A percentile compares a stretch with the other conserved stretches of the same genome.
Evolutionary conservation across 2,329 filamentous ascomycete species (phyloP).

Genomic region (Bipolaris victoriae): DNA sequence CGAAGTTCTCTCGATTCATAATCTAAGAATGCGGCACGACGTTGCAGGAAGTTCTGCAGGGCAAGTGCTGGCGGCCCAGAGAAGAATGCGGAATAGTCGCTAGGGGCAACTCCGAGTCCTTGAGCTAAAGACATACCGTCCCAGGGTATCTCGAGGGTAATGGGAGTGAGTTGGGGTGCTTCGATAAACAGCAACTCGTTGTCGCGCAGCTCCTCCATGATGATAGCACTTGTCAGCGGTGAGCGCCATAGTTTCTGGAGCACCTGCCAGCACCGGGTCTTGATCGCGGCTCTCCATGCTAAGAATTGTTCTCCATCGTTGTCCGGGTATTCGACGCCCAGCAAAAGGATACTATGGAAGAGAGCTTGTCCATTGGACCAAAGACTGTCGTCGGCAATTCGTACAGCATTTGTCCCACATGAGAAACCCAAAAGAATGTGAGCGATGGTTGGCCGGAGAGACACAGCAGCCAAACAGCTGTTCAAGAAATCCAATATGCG

Average conservation of each 20-base stretch:
- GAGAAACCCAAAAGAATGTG: constrained; percentile 89
- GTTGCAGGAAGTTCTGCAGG: constrained; percentile 76
- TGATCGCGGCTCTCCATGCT: constrained; percentile 53
- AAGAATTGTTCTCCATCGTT: constrained; percentile 55
- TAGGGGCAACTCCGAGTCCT: constrained; percentile 30
- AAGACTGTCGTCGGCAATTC: constrained; percentile 69
- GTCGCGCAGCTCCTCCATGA: constrained; percentile 78
- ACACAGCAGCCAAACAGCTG: constrained; percentile 75
- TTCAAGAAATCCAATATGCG: constrained; percentile 86
- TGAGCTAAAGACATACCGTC: constrained; percentile 68
- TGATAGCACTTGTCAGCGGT: constrained; percentile 74
- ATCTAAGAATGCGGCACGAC: constrained; percentile 78
- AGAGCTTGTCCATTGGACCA: constrained; percentile 77
- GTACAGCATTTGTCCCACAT: constrained; percentile 73
- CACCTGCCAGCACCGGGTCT: constrained; percentile 61
- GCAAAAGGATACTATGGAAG: constrained; percentile 78
- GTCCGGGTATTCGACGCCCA: constrained; percentile 73
- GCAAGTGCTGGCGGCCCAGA: constrained; percentile 69
- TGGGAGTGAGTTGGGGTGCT: constrained; percentile 72
- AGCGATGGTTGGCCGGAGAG: constrained; percentile 82
- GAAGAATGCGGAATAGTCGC: constrained; percentile 66
- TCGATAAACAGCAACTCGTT: constrained; percentile 82
- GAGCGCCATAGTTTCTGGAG: constrained; percentile 84
- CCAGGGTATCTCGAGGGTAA: constrained; percentile 74
- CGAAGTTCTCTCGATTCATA: constrained; percentile 88